Evolutionary conservation across 2,329 filamentous ascomycete species (phyloP), one percentile per base, ranked within the genome.

Genomic region (Sporothrix variecibatus): DNA sequence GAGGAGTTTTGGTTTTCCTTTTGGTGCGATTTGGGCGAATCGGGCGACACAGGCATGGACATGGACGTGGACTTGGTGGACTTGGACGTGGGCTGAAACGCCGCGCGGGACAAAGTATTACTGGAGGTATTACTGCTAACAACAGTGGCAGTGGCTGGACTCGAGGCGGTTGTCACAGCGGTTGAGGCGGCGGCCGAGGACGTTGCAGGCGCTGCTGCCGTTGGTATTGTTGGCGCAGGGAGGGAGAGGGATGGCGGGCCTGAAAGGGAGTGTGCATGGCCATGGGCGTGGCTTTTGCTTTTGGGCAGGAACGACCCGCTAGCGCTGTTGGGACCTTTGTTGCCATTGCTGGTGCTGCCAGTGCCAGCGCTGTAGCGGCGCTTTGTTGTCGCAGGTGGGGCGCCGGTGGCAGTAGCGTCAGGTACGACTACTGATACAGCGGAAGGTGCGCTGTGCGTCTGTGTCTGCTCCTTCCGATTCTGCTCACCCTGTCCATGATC

Each of bases 81-180:
- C 38, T 74, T 65, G 28, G 58, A 62, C 56, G 5, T 28, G 34
- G 56, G 56, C 49, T 74, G 74, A 75, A 75, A 75, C 74, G 73
- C 46, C 70, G 68, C 67, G 72, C 67, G 72, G 43, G 34, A 67
- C 23, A 49, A 23, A 58, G 12, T 53, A 15, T 26, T 72, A 15
- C 34, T 72, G 15, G 62, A n/a, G 15, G 31, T 34, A 12, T 38
- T 34, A 34, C 34, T 34, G 34, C 34, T 34, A 34, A 34, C 8
- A 8, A 11, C 31, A 23, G 60, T 68, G 28, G 34, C 34, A 40
- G 49, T 68, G n/a, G 73, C 49, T 60, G 71, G 71, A 73, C 72
- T 71, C 31, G 53, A 56, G 72, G 43, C 28, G 60, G 40, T 46
- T 46, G 4, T n/a, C n/a, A n/a, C 28, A 49, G 51, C 31, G 28